These are phyloP conservation scores for Ilyonectria mors-panacis DNA, from an alignment of 2,329 filamentous ascomycete genomes.

Conservation along the genomic window DNA sequence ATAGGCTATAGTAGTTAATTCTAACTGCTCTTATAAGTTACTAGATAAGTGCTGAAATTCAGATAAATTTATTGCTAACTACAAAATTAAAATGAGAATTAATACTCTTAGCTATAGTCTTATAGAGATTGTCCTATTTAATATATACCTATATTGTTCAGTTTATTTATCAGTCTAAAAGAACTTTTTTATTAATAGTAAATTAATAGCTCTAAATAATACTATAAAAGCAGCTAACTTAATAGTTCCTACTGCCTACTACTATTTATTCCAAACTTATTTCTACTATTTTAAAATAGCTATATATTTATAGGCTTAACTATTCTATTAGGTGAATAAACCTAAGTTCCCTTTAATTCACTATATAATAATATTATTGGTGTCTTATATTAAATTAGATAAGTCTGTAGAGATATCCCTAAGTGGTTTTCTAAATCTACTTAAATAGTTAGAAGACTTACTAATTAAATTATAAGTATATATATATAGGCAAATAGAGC, in stretches of 20 bases:
- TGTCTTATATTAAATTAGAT: slow-evolving; percentile 3
- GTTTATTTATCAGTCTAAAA: slow-evolving; percentile 27
- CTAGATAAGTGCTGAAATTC: background rate
- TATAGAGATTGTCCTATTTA: slow-evolving; percentile 37
- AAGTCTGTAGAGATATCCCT: slow-evolving; percentile 3
- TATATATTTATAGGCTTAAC: background rate
- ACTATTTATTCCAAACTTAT: slow-evolving; percentile 6
- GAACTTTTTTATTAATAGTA: slow-evolving; percentile 19
- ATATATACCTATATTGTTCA: slow-evolving; percentile 40
- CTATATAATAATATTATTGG: slow-evolving; percentile 4
- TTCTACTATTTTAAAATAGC: slow-evolving; percentile 7
- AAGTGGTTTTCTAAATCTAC: background rate
- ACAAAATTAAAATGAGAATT: slow-evolving; percentile 37
- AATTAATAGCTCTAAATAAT: slow-evolving; percentile 10
- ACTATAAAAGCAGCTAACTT: background rate
- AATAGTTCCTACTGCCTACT: background rate
- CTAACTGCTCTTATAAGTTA: too few species aligned
- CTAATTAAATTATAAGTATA: slow-evolving; percentile 4
- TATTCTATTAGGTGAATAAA: background rate
- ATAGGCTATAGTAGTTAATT: too few species aligned
- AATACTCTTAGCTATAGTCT: slow-evolving; percentile 32
- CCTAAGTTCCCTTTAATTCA: slow-evolving; percentile 6
- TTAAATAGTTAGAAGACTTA: background rate
- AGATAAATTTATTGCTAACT: slow-evolving; percentile 34
- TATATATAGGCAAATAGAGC: background rate